Conservation (phyloP, 768 basidiomycete species). For the Dioszegia crocea region DNA sequence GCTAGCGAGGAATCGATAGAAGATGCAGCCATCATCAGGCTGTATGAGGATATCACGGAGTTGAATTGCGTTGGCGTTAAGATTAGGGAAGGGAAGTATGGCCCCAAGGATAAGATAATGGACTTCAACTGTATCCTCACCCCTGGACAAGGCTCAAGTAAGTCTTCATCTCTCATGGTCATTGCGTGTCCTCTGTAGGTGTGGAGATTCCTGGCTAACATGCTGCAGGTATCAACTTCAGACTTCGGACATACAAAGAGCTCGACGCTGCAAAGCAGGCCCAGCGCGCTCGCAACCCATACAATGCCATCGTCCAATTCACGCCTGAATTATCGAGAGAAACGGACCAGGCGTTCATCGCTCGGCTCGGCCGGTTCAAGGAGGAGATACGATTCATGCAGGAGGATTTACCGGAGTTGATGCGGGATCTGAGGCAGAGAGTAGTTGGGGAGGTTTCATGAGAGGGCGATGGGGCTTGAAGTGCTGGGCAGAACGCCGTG, state of each 20-base stretch:
- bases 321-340: conserved; percentile 40
- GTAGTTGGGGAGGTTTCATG: neutral
- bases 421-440: conserved; percentile 17
- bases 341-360: conserved; percentile 32
- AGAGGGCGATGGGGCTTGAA: neutral
- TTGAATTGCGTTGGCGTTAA: conserved; percentile 66
- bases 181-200: neutral
- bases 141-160: conserved; percentile 7
- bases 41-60: conserved; percentile 85
- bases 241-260: conserved; percentile 37
- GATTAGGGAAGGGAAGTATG: conserved; percentile 51
- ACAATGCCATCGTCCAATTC: conserved; percentile 34
- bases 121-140: conserved; percentile 59
- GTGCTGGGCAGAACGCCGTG: too few species aligned
- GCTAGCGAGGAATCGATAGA: conserved; percentile 53
- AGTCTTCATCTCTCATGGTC: neutral
- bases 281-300: conserved; percentile 18
- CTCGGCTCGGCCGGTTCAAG: conserved; percentile 30
- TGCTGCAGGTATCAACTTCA: conserved; percentile 42
- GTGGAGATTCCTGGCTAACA: neutral
- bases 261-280: conserved; percentile 19
- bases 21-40: conserved; percentile 59
- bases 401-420: conserved; percentile 32
- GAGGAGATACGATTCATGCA: conserved; percentile 30
- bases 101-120: conserved; percentile 57